Conservation (phyloP, 768 basidiomycete species). For the Mycena galericulata region DNA sequence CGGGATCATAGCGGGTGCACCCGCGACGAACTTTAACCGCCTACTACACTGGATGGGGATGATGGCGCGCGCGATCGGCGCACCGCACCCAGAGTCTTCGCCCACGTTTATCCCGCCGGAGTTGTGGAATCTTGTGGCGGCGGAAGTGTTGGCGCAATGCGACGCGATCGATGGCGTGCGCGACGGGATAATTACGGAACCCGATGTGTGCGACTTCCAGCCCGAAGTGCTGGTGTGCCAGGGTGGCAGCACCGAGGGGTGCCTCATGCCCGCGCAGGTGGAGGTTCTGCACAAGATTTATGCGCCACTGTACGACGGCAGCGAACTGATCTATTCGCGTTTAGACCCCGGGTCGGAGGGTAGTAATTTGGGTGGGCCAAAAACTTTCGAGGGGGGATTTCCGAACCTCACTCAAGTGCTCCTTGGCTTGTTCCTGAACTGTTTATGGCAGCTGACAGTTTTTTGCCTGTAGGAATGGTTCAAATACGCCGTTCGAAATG, state of each 20-base stretch:
- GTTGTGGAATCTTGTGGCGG: slow-evolving; percentile 36
- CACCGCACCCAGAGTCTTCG: slow-evolving; percentile 21
- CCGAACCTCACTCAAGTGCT: neutral
- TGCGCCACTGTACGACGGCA: slow-evolving; percentile 34
- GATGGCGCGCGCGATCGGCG: slow-evolving; percentile 17
- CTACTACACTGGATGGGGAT: slow-evolving; percentile 23
- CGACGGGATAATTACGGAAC: slow-evolving; percentile 42
- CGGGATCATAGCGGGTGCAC: slow-evolving; percentile 42
- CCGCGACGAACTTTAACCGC: slow-evolving; percentile 35
- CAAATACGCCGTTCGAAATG: slow-evolving; percentile 18
- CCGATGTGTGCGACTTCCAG: slow-evolving; percentile 39
- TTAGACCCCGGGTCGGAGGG: slow-evolving; percentile 30
- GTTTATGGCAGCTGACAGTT: neutral
- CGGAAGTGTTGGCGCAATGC: slow-evolving; percentile 32
- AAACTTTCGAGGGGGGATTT: slow-evolving; percentile 21
- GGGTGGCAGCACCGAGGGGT: neutral
- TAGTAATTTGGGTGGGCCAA: too few relatives aligned
- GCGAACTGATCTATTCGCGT: slow-evolving; percentile 32
- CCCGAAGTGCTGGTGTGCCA: slow-evolving; percentile 36
- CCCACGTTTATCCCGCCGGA: slow-evolving; percentile 31
- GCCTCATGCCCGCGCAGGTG: slow-evolving; percentile 37
- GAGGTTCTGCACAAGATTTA: slow-evolving; percentile 37
- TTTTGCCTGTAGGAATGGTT: slow-evolving; percentile 21
- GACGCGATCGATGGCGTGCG: slow-evolving; percentile 37
- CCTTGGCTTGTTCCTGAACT: neutral